phyloP scores from a whole-genome alignment of 2,329 filamentous ascomycete species.

The Aspergillus sp. region DNA sequence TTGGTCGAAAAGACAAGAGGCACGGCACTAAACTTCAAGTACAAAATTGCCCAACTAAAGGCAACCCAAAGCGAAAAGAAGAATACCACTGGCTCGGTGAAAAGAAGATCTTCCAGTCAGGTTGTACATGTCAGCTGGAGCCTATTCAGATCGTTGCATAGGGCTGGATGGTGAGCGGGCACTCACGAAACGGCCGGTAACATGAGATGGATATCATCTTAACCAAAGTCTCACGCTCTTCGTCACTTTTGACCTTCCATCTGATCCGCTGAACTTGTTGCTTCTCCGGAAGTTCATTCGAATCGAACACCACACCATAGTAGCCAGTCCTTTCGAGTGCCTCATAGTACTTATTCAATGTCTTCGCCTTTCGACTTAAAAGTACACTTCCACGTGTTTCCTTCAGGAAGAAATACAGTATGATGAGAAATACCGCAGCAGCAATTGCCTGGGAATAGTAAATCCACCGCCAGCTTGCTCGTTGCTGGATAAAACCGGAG shows the following conservation, averaged over 20 bases:
- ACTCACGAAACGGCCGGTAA: conserved; percentile 69
- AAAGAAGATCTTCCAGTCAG: conserved; percentile 48
- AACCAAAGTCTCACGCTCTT: conserved; percentile 66
- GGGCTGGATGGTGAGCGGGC: background rate
- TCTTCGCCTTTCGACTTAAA: conserved; percentile 71
- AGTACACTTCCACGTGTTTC: conserved; percentile 83
- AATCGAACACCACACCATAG: conserved; percentile 48
- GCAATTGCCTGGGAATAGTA: conserved; percentile 83
- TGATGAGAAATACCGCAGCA: conserved; percentile 61
- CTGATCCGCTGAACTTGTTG: conserved; percentile 58
- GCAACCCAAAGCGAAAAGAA: conserved; percentile 86
- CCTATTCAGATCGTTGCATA: background rate
- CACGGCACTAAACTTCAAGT: conserved; percentile 80
- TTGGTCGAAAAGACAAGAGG: conserved; percentile 72
- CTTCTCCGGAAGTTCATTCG: conserved; percentile 31
- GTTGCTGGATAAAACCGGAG: conserved; percentile 66
- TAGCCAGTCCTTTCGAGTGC: conserved; percentile 66
- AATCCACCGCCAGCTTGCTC: conserved; percentile 76
- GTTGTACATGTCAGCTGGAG: conserved; percentile 1
- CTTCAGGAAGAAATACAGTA: conserved; percentile 69
- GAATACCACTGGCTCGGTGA: conserved; percentile 63
- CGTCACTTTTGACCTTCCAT: conserved; percentile 78
- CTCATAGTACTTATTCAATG: conserved; percentile 78
- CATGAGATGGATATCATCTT: conserved; percentile 74
- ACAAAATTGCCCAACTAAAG: conserved; percentile 87